Evolutionary conservation across 2,329 filamentous ascomycete species (phyloP).

Genomic region (Penicillium vulpinum): DNA sequence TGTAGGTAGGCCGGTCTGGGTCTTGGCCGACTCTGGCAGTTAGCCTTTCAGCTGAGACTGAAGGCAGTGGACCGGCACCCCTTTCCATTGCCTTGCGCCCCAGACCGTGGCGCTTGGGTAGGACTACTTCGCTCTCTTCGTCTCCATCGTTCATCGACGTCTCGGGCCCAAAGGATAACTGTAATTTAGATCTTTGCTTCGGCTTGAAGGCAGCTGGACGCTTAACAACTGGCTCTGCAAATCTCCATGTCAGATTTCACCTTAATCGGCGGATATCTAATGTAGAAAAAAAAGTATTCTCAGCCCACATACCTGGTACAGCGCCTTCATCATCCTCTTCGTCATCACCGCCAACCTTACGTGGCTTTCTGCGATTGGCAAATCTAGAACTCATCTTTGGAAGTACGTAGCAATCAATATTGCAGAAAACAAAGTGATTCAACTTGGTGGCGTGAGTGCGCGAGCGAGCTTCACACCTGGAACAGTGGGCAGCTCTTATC

Average conservation of each 20-base stretch:
- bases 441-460: slow-evolving; percentile 7
- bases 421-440: not conserved
- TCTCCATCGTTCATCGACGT: slow-evolving; percentile 57
- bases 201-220: slow-evolving; percentile 52
- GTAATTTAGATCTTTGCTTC: slow-evolving; percentile 71
- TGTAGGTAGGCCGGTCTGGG: slow-evolving; percentile 76
- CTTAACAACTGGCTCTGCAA: slow-evolving; percentile 51
- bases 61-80: slow-evolving; percentile 61
- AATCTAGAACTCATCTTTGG: slow-evolving; percentile 57
- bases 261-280: slow-evolving; percentile 21
- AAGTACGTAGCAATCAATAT: not conserved
- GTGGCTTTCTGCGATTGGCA: slow-evolving; percentile 64
- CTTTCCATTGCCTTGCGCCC: slow-evolving; percentile 66
- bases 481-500: slow-evolving; percentile 23
- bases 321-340: slow-evolving; percentile 44
- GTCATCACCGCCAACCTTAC: slow-evolving; percentile 73
- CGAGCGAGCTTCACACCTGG: not conserved
- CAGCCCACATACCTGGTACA: slow-evolving; percentile 44
- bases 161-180: slow-evolving; percentile 73
- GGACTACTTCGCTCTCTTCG: slow-evolving; percentile 55
- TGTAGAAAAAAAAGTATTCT: slow-evolving; percentile 8
- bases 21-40: slow-evolving; percentile 62
- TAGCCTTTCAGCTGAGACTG: slow-evolving; percentile 52
- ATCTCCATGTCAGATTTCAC: slow-evolving; percentile 37
- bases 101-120: slow-evolving; percentile 60